phyloP scores from a whole-genome alignment of 1,284 basidiomycete genomes.

The Boletus nobilissimus region DNA sequence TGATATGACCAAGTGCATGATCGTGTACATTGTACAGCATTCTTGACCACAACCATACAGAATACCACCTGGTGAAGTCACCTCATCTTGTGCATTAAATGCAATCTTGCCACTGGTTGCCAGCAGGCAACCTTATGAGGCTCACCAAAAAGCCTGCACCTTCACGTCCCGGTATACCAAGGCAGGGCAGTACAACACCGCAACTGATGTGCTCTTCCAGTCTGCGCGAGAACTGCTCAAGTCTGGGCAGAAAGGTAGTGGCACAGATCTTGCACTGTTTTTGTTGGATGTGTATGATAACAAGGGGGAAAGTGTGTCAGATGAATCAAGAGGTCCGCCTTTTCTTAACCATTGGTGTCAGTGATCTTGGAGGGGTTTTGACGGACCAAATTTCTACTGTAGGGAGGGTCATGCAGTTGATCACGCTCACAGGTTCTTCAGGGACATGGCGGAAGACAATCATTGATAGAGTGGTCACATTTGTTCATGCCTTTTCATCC shows the following conservation, averaged over 20 bases:
- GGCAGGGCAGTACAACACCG: slow-evolving; percentile 80
- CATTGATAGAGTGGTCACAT: slow-evolving; percentile 83
- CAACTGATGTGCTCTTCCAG: slow-evolving; percentile 90
- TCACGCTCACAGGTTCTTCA: slow-evolving; percentile 77
- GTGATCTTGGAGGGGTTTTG: not conserved
- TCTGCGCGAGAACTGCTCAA: slow-evolving; percentile 87
- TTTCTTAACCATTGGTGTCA: not conserved
- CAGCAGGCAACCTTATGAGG: slow-evolving; percentile 82
- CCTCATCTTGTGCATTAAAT: slow-evolving; percentile 72
- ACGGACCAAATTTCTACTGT: slow-evolving; percentile 46
- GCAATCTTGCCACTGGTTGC: slow-evolving; percentile 81
- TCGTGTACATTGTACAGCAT: not conserved
- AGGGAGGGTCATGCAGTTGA: slow-evolving; percentile 84
- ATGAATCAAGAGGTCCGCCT: slow-evolving; percentile 76
- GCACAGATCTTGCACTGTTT: slow-evolving; percentile 82
- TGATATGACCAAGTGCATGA: not conserved
- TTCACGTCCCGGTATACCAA: slow-evolving; percentile 89
- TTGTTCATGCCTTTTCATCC: slow-evolving; percentile 49
- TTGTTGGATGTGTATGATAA: slow-evolving; percentile 84
- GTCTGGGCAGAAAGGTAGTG: slow-evolving; percentile 86
- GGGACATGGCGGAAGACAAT: slow-evolving; percentile 85
- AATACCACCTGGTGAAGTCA: slow-evolving; percentile 48
- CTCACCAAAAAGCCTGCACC: slow-evolving; percentile 94
- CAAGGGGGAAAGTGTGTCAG: slow-evolving; percentile 72
- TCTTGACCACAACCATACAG: slow-evolving; percentile 23